Percentiles rank a stretch among this genome's conserved stretches.
phyloP scores from a whole-genome alignment of 2,329 filamentous ascomycete genomes.

The Aschersonia sp. region DNA sequence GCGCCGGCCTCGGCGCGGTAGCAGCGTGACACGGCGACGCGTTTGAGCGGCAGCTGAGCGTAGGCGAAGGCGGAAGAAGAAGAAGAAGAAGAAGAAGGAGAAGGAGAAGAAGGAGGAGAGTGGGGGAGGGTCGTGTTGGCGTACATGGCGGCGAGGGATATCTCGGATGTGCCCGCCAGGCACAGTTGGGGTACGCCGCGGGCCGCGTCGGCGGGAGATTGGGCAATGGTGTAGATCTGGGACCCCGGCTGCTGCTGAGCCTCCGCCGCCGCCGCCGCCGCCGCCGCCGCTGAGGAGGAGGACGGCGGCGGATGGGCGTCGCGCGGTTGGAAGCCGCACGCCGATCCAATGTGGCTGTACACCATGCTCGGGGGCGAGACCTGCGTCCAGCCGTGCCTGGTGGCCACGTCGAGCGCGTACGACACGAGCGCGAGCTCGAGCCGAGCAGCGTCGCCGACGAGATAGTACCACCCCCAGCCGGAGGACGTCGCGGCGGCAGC shows the following conservation, averaged over 20 bases:
- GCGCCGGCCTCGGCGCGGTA: slow-evolving; percentile 92
- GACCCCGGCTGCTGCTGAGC: slow-evolving; percentile 43
- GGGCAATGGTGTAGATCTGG: slow-evolving; percentile 73
- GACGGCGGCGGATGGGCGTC: slow-evolving; percentile 48
- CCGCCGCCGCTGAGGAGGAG: too few species aligned
- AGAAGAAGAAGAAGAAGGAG: too few species aligned
- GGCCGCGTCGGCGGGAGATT: slow-evolving; percentile 45
- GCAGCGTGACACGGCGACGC: slow-evolving; percentile 77
- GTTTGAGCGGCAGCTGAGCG: slow-evolving; percentile 56
- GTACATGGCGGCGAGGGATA: slow-evolving; percentile 83
- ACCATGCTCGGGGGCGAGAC: slow-evolving; percentile 82
- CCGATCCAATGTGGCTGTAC: slow-evolving; percentile 77
- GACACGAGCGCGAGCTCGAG: slow-evolving; percentile 90
- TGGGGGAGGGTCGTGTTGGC: slow-evolving; percentile 48
- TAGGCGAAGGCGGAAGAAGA: slow-evolving; percentile 21
- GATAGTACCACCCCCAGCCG: slow-evolving; percentile 97
- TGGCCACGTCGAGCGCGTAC: slow-evolving; percentile 65
- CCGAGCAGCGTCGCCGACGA: slow-evolving; percentile 79
- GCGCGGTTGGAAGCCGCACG: slow-evolving; percentile 88
- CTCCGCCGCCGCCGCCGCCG: too few species aligned
- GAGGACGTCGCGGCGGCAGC: slow-evolving; percentile 63
- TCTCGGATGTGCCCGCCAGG: slow-evolving; percentile 83
- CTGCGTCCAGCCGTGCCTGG: slow-evolving; percentile 60
- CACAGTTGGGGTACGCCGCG: slow-evolving; percentile 53
- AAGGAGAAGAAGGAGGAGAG: too few species aligned